Evolutionary conservation across 1,284 basidiomycete genomes (phyloP).

Genomic region (Leccinum fuscescens): DNA sequence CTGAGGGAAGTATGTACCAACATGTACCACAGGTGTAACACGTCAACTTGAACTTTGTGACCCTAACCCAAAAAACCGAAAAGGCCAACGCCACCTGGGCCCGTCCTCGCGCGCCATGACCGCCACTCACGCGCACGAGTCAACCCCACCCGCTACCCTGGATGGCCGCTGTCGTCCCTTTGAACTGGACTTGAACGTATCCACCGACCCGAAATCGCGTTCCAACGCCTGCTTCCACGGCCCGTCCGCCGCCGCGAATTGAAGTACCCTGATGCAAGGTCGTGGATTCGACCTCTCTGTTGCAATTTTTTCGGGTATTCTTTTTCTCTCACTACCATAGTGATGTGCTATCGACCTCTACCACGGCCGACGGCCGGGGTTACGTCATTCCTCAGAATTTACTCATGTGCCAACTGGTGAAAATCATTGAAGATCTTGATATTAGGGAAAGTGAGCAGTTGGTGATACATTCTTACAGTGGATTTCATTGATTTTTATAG

Average conservation of each 20-base stretch:
- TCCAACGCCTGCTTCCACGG: slow-evolving; percentile 81
- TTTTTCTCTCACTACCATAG: no score
- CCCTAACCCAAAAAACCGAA: slow-evolving; percentile 62
- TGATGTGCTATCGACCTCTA: no score
- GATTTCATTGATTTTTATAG: background rate
- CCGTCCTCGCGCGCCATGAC: background rate
- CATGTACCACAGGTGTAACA: no score
- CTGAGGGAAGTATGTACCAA: no score
- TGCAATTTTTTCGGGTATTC: no score
- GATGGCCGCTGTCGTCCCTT: slow-evolving; percentile 86
- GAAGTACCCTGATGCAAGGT: no score
- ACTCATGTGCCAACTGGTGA: no score
- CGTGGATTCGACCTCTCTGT: no score
- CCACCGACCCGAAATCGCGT: slow-evolving; percentile 82
- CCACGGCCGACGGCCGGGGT: no score
- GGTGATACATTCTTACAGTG: background rate
- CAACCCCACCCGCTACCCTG: slow-evolving; percentile 99
- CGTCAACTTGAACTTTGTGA: no score
- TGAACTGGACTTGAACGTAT: slow-evolving; percentile 79
- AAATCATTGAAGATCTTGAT: background rate
- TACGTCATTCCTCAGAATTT: no score
- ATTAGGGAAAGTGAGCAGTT: background rate
- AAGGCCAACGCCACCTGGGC: background rate
- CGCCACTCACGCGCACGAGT: slow-evolving; percentile 56
- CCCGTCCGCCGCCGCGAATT: slow-evolving; percentile 42